These are phyloP conservation scores for Boletus sp. DNA, from an alignment of 1,284 basidiomycete species.

Conservation along the genomic window DNA sequence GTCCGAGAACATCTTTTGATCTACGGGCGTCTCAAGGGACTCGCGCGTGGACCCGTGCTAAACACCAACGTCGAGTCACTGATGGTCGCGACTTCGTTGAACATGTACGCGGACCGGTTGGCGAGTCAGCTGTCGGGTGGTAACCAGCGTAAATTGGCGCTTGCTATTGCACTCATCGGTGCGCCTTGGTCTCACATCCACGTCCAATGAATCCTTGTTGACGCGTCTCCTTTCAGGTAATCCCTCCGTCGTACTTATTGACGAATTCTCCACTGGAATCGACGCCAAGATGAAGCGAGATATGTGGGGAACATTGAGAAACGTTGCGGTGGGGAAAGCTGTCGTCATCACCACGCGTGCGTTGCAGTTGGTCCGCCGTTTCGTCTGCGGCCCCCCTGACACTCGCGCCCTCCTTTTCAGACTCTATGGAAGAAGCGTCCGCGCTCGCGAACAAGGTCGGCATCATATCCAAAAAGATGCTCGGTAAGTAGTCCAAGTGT, in stretches of 20 bases:
- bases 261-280: slow-evolving; percentile 81
- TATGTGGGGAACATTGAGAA: slow-evolving; percentile 72
- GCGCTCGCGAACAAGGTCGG: slow-evolving; percentile 71
- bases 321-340: slow-evolving; percentile 60
- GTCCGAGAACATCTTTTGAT: slow-evolving; percentile 71
- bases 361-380: slow-evolving; percentile 22
- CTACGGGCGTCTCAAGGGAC: slow-evolving; percentile 68
- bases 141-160: slow-evolving; percentile 74
- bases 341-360: slow-evolving; percentile 67
- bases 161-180: slow-evolving; percentile 79
- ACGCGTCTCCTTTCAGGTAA: slow-evolving; percentile 46
- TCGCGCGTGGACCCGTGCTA: slow-evolving; percentile 48
- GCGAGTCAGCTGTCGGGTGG: slow-evolving; percentile 75
- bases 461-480: slow-evolving; percentile 63
- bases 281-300: slow-evolving; percentile 82
- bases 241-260: slow-evolving; percentile 73
- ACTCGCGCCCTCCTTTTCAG: slow-evolving; percentile 30
- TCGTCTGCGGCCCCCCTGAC: not conserved
- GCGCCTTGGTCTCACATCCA: slow-evolving; percentile 11
- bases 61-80: slow-evolving; percentile 53
- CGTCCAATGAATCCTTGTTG: not conserved
- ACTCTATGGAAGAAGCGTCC: slow-evolving; percentile 83
- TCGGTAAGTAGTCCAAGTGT: slow-evolving; percentile 42
- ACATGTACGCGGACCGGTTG: slow-evolving; percentile 61
- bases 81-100: slow-evolving; percentile 57